These are phyloP conservation scores for Monascus ruber DNA, from an alignment of 2,329 filamentous ascomycete species.

Conservation along the genomic window DNA sequence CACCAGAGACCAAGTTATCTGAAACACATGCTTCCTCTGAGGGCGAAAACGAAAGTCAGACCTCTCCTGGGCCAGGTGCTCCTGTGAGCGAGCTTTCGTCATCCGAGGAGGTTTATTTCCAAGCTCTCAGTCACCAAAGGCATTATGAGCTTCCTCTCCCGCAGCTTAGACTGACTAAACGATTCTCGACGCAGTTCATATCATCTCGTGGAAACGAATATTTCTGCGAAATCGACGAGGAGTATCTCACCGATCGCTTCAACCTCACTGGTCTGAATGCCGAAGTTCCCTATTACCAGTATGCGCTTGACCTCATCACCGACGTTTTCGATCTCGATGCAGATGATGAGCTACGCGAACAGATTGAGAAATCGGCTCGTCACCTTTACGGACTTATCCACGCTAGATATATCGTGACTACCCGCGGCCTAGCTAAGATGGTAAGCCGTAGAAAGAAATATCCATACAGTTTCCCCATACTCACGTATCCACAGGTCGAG, in stretches of 20 bases:
- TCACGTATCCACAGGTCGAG: slow-evolving; percentile 55
- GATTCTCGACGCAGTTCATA: slow-evolving; percentile 62
- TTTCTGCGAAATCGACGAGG: slow-evolving; percentile 98
- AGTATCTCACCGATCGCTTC: slow-evolving; percentile 96
- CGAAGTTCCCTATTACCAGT: slow-evolving; percentile 97
- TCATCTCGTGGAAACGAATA: slow-evolving; percentile 97
- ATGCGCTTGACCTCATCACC: slow-evolving; percentile 92
- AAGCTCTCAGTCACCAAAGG: slow-evolving; percentile 4
- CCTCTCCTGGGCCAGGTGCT: not conserved
- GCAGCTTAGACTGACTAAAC: slow-evolving; percentile 2
- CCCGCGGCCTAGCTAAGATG: slow-evolving; percentile 89
- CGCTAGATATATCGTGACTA: slow-evolving; percentile 93
- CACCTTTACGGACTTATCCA: slow-evolving; percentile 95
- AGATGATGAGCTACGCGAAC: slow-evolving; percentile 95
- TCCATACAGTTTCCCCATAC: slow-evolving; percentile 2
- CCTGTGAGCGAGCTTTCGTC: not conserved
- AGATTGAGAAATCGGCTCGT: slow-evolving; percentile 92
- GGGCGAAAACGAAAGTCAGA: not conserved
- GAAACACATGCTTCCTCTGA: not conserved
- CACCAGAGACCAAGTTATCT: not conserved
- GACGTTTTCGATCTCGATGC: slow-evolving; percentile 98
- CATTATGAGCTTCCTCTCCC: not conserved
- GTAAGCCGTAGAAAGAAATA: slow-evolving; percentile 39
- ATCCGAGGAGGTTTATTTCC: slow-evolving; percentile 2
- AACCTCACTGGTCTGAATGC: slow-evolving; percentile 95